Percentiles rank a stretch among this genome's conserved stretches.
Evolutionary conservation across 2,329 filamentous ascomycete genomes (phyloP).

Genomic region (Fusarium coicis): DNA sequence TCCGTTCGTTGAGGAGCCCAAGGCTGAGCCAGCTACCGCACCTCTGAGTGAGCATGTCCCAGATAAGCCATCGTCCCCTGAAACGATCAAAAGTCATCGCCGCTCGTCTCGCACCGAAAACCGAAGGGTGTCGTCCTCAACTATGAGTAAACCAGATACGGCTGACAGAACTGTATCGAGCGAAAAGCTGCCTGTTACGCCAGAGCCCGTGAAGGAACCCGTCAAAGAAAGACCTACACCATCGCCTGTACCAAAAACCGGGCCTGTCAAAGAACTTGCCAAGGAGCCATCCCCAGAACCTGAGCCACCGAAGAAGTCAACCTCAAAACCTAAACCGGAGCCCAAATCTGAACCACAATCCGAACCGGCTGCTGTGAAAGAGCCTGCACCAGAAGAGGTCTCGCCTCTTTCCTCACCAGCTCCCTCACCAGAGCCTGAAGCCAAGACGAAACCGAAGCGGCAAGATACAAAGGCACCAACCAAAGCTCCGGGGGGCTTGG

Average conservation of each 20-base stretch:
- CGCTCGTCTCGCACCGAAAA: constrained; percentile 42
- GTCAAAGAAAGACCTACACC: constrained; percentile 12
- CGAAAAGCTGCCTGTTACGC: constrained; percentile 7
- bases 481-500: constrained; percentile 45
- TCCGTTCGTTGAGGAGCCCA: constrained; percentile 64
- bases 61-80: constrained; percentile 31
- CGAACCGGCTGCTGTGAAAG: constrained; percentile 8
- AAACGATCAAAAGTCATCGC: constrained; percentile 35
- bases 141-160: constrained; percentile 31
- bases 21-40: constrained; percentile 10
- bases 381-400: constrained; percentile 10
- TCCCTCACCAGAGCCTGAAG: constrained; percentile 26
- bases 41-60: constrained; percentile 21
- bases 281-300: constrained; percentile 25
- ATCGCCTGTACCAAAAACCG: constrained; percentile 11
- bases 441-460: constrained; percentile 32
- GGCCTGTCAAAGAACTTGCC: constrained; percentile 21
- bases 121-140: constrained; percentile 35
- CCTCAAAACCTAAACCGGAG: constrained; percentile 9
- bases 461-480: constrained; percentile 32
- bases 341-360: constrained; percentile 6
- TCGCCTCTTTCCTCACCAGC: constrained; percentile 18
- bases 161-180: constrained; percentile 18
- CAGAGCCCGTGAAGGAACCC: constrained; percentile 10
- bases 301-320: constrained; percentile 18